A percentile compares a stretch with the other conserved stretches of the same genome.
These are phyloP conservation scores for grape (Vitis vinifera) DNA, from an alignment of 164 flowering plant genomes.

Conservation along the genomic window DNA sequence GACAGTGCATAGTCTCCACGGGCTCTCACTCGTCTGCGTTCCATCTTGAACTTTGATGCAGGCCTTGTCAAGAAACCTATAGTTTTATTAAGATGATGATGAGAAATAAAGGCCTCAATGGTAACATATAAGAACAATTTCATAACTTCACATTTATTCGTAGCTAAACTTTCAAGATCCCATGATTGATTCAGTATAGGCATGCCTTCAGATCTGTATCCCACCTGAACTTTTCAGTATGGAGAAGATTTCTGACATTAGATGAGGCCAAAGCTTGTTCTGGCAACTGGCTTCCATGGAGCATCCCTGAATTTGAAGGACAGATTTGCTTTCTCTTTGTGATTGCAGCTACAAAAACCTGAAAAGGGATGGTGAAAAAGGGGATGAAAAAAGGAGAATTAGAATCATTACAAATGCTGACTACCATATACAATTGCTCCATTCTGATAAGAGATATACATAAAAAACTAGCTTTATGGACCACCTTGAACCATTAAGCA, in stretches of 20 bases:
- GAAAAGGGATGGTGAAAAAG: neutral
- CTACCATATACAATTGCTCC: too few relatives aligned
- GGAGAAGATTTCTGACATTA: conserved; percentile 14
- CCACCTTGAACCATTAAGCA: neutral
- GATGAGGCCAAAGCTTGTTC: conserved; percentile 9
- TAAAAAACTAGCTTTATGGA: neutral
- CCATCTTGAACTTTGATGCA: conserved; percentile 54
- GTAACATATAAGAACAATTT: neutral
- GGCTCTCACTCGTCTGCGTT: conserved; percentile 37
- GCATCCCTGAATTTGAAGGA: conserved; percentile 55
- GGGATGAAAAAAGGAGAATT: too few relatives aligned
- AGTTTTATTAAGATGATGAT: neutral
- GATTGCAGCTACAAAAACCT: conserved; percentile 91
- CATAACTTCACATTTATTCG: too few relatives aligned
- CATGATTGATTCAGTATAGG: too few relatives aligned
- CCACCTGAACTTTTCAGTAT: conserved; percentile 38
- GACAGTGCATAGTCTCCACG: conserved; percentile 70
- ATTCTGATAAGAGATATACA: neutral
- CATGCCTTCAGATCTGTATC: too few relatives aligned
- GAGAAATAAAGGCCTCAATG: neutral
- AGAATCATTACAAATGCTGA: too few relatives aligned
- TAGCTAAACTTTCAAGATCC: too few relatives aligned
- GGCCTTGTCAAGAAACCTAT: conserved; percentile 82
- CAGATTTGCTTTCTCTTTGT: conserved; percentile 58
- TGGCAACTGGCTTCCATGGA: conserved; percentile 41